Conservation (phyloP, 257 asterid species). For the Leonotis leonurus region DNA sequence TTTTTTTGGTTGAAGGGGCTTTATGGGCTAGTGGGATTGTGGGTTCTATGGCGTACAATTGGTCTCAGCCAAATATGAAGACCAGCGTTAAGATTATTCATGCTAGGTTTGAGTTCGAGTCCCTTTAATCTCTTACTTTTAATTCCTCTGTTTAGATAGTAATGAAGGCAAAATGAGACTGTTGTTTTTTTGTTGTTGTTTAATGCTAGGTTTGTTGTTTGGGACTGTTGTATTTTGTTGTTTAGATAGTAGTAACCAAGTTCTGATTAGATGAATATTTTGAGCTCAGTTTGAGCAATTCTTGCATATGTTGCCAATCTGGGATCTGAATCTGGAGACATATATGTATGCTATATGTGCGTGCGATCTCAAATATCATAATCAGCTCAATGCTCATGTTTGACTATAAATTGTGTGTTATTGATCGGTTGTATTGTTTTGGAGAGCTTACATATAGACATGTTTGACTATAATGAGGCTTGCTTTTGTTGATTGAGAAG, state of each 20-base stretch:
- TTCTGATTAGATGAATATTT: not conserved
- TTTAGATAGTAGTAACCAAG: not conserved
- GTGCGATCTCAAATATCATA: not conserved
- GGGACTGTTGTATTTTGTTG: not conserved
- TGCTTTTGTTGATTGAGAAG: not conserved
- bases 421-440: not conserved
- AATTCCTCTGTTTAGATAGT: not conserved
- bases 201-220: too few species aligned
- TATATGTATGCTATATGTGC: not conserved
- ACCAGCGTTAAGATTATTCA: conserved; percentile 86
- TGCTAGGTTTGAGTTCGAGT: conserved; percentile 44
- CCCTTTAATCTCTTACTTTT: not conserved
- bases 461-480: too few species aligned
- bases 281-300: not conserved
- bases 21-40: conserved; percentile 65
- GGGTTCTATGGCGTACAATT: conserved; percentile 85
- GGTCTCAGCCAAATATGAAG: conserved; percentile 93
- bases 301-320: not conserved
- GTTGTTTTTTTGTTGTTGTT: too few species aligned
- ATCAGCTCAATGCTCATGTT: not conserved
- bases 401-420: not conserved
- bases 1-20: conserved; percentile 22
- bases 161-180: not conserved
- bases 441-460: too few species aligned
- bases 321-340: not conserved